These are phyloP conservation scores for Capsella bursapastoris DNA, from an alignment of 345 rosid species.

Conservation along the genomic window DNA sequence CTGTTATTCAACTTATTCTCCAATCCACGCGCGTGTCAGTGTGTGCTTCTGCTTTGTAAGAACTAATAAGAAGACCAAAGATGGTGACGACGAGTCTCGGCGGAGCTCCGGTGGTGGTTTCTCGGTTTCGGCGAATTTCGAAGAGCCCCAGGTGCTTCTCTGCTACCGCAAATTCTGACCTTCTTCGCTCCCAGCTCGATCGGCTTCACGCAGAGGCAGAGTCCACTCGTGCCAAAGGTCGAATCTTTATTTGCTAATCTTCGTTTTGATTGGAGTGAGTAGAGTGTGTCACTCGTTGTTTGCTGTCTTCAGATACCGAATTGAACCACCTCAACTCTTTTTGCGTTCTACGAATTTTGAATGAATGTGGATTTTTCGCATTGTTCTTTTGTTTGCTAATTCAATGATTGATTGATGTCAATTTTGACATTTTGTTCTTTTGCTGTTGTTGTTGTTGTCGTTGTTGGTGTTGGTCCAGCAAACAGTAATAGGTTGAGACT, in stretches of 20 bases:
- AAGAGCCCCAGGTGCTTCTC: slow-evolving; percentile 47
- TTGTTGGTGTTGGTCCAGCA: slow-evolving; percentile 51
- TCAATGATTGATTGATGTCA: background rate
- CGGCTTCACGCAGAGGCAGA: slow-evolving; percentile 77
- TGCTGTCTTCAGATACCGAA: background rate
- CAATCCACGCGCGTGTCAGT: background rate
- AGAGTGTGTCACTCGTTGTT: background rate
- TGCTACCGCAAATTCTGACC: slow-evolving; percentile 49
- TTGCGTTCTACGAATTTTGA: slow-evolving; percentile 7
- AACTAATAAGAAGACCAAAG: slow-evolving; percentile 12
- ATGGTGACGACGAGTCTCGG: slow-evolving; percentile 49
- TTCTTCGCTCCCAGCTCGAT: slow-evolving; percentile 73
- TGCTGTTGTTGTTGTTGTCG: background rate
- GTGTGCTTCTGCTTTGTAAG: background rate
- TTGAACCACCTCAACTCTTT: background rate
- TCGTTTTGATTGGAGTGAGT: background rate
- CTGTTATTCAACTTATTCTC: background rate
- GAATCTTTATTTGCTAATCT: slow-evolving; percentile 7
- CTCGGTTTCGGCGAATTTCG: slow-evolving; percentile 22
- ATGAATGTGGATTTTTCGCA: background rate
- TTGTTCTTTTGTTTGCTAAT: background rate
- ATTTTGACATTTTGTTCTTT: background rate
- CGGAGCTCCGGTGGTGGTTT: slow-evolving; percentile 38
- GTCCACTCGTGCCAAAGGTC: slow-evolving; percentile 73
- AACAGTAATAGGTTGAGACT: slow-evolving; percentile 75